phyloP scores from a whole-genome alignment of 768 basidiomycete genomes.

The Hericium rajendrae region DNA sequence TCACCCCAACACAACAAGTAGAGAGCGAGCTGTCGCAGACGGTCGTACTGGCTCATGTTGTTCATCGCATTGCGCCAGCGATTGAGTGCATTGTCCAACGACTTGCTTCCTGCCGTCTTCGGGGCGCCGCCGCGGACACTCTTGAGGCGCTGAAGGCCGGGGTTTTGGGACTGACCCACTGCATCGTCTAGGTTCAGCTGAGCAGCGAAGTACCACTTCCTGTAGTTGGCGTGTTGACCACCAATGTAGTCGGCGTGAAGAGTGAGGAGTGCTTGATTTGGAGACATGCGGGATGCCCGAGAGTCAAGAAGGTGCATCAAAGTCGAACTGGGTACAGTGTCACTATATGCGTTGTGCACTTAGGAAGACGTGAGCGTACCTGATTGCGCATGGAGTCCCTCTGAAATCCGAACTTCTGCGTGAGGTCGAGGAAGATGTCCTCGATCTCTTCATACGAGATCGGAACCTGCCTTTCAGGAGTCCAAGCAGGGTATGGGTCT shows the following conservation, averaged over 20 bases:
- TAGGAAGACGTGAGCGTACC: slow-evolving; percentile 32
- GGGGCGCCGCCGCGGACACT: slow-evolving; percentile 59
- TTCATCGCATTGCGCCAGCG: slow-evolving; percentile 99
- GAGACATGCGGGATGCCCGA: slow-evolving; percentile 95
- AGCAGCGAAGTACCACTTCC: slow-evolving; percentile 99
- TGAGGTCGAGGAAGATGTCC: slow-evolving; percentile 95
- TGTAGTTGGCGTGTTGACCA: slow-evolving; percentile 96
- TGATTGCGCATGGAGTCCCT: slow-evolving; percentile 93
- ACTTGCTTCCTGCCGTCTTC: slow-evolving; percentile 54
- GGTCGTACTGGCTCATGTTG: slow-evolving; percentile 98
- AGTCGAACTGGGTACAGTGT: slow-evolving; percentile 64
- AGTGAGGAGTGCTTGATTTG: slow-evolving; percentile 91
- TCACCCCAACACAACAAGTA: slow-evolving; percentile 98
- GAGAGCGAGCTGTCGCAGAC: slow-evolving; percentile 91
- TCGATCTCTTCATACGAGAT: slow-evolving; percentile 98
- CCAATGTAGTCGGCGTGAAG: slow-evolving; percentile 99
- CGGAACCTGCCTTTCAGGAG: slow-evolving; percentile 85
- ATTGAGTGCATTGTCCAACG: slow-evolving; percentile 86
- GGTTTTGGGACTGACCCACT: slow-evolving; percentile 90
- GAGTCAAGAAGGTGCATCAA: slow-evolving; percentile 97
- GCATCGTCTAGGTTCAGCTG: slow-evolving; percentile 99
- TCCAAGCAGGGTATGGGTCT: slow-evolving; percentile 93
- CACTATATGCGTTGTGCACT: neutral
- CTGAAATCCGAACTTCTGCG: slow-evolving; percentile 99
- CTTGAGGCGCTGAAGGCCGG: slow-evolving; percentile 81